Evolutionary conservation across 164 flowering plant species (phyloP), one percentile per base, ranked within the genome.

Genomic region (Tinospora cordifolia): DNA sequence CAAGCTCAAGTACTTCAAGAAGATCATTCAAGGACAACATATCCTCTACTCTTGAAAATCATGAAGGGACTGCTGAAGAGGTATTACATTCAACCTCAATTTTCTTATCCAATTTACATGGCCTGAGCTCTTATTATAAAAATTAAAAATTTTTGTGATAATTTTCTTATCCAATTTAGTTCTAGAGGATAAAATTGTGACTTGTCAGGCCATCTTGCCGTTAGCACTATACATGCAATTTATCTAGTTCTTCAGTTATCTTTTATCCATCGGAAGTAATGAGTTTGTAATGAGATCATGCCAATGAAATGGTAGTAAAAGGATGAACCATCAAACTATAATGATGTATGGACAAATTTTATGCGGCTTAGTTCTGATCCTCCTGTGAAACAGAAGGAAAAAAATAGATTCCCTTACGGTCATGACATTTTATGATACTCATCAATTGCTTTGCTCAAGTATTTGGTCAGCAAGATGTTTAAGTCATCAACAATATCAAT

Each of bases 31-130:
- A 67, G 63, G 79, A 78, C 62, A 81, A 86, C 76, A 75, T 93
- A 76, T 75, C 88, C 11, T 67, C 38, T 69, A 89, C 94, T 68
- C 83, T 93, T 78, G 93, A 86, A 75, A 77, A 79, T 63, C 85
- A 74, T 60, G 87, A 82, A 79, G 98, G 98, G 73, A 86, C 87
- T 67, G 68, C 89, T 60, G 98, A 93, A 74, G 94, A 87, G 98
- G 98, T 93, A 82, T 58, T 57, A 68, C 65, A 15, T 58, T 38
- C 26, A 22, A 64, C 22, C 26, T 25, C 12, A 30, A 21, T 65
- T 22, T n/a, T n/a, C n/a, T n/a, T n/a, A n/a, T n/a, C n/a, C n/a
- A n/a, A n/a, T n/a, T n/a, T n/a, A n/a, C n/a, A n/a, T n/a, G n/a
- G n/a, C n/a, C n/a, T n/a, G n/a, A n/a, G n/a, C n/a, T n/a, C 60